Conservation (phyloP, 495 filamentous ascomycete genomes). For the Podospora fimiseda region DNA sequence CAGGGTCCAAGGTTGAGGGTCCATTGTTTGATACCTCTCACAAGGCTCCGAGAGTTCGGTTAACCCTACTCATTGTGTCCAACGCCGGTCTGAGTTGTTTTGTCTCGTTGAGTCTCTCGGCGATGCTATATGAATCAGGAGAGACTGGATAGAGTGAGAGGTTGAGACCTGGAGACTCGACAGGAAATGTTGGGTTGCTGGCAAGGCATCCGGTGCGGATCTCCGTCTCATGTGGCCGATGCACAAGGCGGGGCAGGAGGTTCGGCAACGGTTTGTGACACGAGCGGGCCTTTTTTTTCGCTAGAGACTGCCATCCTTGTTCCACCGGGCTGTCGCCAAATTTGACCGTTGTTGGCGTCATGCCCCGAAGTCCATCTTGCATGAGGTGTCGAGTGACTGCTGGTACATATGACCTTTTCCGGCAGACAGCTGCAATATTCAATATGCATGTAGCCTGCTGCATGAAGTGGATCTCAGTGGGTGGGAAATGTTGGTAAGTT, state of each 20-base stretch:
- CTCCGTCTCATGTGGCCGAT: background rate
- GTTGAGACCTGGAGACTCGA: background rate
- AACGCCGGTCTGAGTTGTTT: background rate
- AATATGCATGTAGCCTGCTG: background rate
- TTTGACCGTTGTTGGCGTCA: background rate
- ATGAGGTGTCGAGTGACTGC: background rate
- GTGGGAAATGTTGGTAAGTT: background rate
- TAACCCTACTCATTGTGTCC: background rate
- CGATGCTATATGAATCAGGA: background rate
- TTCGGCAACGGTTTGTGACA: constrained; percentile 10
- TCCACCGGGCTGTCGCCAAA: background rate
- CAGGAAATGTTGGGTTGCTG: background rate
- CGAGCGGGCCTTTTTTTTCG: constrained; percentile 3
- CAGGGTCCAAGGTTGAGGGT: background rate
- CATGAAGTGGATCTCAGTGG: background rate
- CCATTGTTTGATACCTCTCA: too few relatives aligned
- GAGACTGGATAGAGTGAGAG: background rate
- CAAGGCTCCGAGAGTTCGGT: background rate
- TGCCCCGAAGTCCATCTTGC: background rate
- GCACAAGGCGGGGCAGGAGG: constrained; percentile 9
- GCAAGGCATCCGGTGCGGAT: background rate
- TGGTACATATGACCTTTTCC: constrained; percentile 13
- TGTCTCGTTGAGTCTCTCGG: background rate
- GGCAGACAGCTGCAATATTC: constrained; percentile 11
- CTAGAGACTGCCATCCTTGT: constrained; percentile 3